Evolutionary conservation across 2,329 filamentous ascomycete species (phyloP).

Genomic region (Epichloe aotearoae): DNA sequence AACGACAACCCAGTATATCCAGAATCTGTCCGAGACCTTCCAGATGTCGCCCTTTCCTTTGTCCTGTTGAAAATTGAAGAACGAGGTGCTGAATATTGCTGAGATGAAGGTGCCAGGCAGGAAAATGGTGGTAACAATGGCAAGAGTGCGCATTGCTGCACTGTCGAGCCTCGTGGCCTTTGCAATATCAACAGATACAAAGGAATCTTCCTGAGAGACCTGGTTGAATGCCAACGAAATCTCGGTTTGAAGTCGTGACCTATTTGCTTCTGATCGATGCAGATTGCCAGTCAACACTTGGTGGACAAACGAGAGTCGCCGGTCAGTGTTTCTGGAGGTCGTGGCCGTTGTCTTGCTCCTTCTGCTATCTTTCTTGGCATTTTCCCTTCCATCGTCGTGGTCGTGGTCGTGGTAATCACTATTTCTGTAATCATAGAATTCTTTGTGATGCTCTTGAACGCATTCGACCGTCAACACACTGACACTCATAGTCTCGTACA

Average conservation of each 20-base stretch:
- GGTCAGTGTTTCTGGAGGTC: no score
- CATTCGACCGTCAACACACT: no score
- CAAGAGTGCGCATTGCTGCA: slow-evolving; percentile 36
- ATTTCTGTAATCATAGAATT: no score
- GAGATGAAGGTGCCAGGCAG: slow-evolving; percentile 38
- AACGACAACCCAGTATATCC: slow-evolving; percentile 22
- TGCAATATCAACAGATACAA: slow-evolving; percentile 25
- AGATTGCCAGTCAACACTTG: slow-evolving; percentile 36
- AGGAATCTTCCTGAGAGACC: slow-evolving; percentile 28
- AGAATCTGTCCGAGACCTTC: slow-evolving; percentile 19
- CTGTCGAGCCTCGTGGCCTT: slow-evolving; percentile 30
- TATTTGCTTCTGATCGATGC: no score
- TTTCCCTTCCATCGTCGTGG: no score
- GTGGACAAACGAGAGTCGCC: slow-evolving; percentile 13
- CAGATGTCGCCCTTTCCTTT: slow-evolving; percentile 12
- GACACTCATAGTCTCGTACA: no score
- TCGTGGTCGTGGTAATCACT: no score
- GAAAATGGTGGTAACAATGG: slow-evolving; percentile 34
- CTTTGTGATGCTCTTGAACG: no score
- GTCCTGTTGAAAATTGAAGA: slow-evolving; percentile 23
- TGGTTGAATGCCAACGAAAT: slow-evolving; percentile 28
- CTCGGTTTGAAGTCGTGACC: no score
- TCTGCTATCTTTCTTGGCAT: no score
- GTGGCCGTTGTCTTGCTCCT: no score
- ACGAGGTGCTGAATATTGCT: slow-evolving; percentile 32